phyloP scores from a whole-genome alignment of 2,329 filamentous ascomycete species.

The Ceratocystiopsis sp. region DNA sequence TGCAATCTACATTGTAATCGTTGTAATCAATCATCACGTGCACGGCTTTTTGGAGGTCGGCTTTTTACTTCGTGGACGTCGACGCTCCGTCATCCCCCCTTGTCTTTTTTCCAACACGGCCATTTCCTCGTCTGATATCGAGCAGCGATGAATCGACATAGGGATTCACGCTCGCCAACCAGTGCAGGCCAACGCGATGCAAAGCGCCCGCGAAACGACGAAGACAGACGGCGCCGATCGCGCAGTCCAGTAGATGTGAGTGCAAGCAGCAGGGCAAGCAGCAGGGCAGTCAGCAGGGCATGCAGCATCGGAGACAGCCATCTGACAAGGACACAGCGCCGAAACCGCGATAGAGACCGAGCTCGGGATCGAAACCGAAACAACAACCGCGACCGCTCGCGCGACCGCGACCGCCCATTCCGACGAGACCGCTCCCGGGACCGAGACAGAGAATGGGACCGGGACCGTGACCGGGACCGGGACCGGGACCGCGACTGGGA shows the following conservation, averaged over 20 bases:
- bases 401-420: no score
- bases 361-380: no score
- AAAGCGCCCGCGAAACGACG: slow-evolving; percentile 48
- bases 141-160: slow-evolving; percentile 41
- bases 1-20: no score
- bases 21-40: no score
- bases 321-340: slow-evolving; percentile 33
- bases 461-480: slow-evolving; percentile 30
- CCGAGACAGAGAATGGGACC: slow-evolving; percentile 26
- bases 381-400: no score
- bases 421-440: slow-evolving; percentile 8
- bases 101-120: no score
- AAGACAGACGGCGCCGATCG: slow-evolving; percentile 42
- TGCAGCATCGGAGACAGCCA: slow-evolving; percentile 15
- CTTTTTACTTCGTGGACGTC: no score
- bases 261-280: background rate
- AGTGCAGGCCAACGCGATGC: slow-evolving; percentile 68
- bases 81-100: no score
- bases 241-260: slow-evolving; percentile 46
- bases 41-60: no score
- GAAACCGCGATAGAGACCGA: slow-evolving; percentile 29
- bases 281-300: slow-evolving; percentile 4
- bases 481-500: slow-evolving; percentile 39
- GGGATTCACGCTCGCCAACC: slow-evolving; percentile 74
- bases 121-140: no score